These are phyloP conservation scores for Tolypocladium ovalisporum DNA, from an alignment of 2,329 filamentous ascomycete genomes.

Conservation along the genomic window DNA sequence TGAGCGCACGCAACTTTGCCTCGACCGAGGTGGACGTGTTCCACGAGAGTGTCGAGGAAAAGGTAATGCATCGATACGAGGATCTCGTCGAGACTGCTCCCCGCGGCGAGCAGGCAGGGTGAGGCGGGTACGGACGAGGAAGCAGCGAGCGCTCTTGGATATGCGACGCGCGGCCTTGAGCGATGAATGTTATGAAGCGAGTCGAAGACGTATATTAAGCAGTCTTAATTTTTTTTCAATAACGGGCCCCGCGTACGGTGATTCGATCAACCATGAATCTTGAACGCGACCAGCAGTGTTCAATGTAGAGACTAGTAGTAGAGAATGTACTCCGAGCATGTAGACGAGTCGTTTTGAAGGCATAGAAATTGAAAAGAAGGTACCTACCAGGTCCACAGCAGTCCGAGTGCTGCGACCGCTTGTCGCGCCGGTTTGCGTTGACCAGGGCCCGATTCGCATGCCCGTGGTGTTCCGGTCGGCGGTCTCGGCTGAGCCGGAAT, in stretches of 20 bases:
- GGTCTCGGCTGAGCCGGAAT: not conserved
- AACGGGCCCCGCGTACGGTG: not conserved
- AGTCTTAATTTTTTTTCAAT: not conserved
- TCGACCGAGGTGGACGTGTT: conserved; percentile 46
- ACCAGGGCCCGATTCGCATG: not conserved
- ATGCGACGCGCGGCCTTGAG: not conserved
- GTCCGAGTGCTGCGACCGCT: too few species aligned
- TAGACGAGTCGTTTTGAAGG: too few species aligned
- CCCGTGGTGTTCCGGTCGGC: not conserved
- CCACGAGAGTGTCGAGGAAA: conserved; percentile 35
- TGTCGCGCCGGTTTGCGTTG: too few species aligned
- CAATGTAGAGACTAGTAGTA: too few species aligned
- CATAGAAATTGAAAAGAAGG: too few species aligned
- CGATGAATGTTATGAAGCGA: not conserved
- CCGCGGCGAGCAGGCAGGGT: conserved; percentile 1
- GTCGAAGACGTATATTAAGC: not conserved
- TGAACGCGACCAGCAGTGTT: too few species aligned
- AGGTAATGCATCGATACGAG: conserved; percentile 37
- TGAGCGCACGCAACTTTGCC: conserved; percentile 65
- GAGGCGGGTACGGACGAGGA: conserved; percentile 3
- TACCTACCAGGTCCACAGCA: too few species aligned
- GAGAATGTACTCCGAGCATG: too few species aligned
- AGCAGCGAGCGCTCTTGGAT: not conserved
- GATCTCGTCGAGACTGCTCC: conserved; percentile 14
- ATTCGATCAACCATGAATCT: not conserved